Conservation (phyloP, 202 grass and related monocot species). For the Schoenoplectus tabernaemontani region DNA sequence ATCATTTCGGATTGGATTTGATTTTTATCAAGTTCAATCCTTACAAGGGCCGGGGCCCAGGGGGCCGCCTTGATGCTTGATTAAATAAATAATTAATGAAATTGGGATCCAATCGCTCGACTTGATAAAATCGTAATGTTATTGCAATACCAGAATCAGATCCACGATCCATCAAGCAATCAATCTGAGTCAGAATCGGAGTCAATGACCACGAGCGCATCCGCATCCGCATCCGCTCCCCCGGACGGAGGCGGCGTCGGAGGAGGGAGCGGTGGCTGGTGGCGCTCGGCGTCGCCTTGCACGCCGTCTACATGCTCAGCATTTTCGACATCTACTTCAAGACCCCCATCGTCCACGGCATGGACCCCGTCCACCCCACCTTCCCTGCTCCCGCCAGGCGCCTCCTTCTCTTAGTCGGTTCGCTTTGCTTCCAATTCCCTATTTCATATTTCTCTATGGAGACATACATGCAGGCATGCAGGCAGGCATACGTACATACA, state of each 20-base stretch:
- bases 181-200: too few relatives aligned
- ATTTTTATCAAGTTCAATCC: too few relatives aligned
- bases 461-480: too few relatives aligned
- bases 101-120: too few relatives aligned
- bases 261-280: constrained; percentile 81
- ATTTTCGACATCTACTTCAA: constrained; percentile 99
- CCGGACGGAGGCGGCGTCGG: background rate
- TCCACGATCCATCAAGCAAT: too few relatives aligned
- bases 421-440: background rate
- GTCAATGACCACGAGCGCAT: constrained; percentile 5
- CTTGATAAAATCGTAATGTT: too few relatives aligned
- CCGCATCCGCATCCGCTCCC: background rate
- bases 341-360: constrained; percentile 86
- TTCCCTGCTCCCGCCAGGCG: constrained; percentile 63
- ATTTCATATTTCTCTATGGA: background rate
- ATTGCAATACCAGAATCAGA: too few relatives aligned
- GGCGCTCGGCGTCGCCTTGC: constrained; percentile 62
- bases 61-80: too few relatives aligned
- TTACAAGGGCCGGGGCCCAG: too few relatives aligned
- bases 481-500: too few relatives aligned
- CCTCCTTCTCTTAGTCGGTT: constrained; percentile 83
- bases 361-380: constrained; percentile 60
- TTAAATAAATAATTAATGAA: too few relatives aligned
- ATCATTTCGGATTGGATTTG: too few relatives aligned
- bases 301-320: constrained; percentile 97